Percentiles rank a stretch among this genome's conserved stretches.
These are phyloP conservation scores for Alternaria sp. DNA, from an alignment of 2,329 filamentous ascomycete genomes.

Conservation along the genomic window DNA sequence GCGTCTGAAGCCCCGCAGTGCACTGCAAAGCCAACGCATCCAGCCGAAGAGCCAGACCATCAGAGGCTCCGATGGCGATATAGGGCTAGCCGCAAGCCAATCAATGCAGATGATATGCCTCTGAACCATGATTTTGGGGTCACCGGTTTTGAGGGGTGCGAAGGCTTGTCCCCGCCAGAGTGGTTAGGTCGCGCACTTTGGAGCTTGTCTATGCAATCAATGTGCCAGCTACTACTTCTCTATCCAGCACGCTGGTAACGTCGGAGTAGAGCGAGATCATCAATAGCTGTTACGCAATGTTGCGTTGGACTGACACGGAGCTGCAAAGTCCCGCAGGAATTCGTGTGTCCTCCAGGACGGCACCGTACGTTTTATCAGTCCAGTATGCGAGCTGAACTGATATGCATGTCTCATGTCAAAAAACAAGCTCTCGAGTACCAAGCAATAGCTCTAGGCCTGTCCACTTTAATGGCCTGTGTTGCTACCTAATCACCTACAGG, in stretches of 20 bases:
- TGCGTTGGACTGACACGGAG: background rate
- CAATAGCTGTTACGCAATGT: background rate
- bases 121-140: constrained; percentile 30
- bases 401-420: constrained; percentile 10
- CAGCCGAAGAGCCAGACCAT: constrained; percentile 32
- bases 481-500: background rate
- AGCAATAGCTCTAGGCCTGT: background rate
- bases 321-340: constrained; percentile 13
- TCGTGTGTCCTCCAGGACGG: constrained; percentile 3
- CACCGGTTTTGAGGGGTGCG: constrained; percentile 17
- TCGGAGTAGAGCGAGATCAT: background rate
- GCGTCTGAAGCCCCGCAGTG: constrained; percentile 27
- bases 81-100: constrained; percentile 32
- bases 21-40: constrained; percentile 45
- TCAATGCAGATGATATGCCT: constrained; percentile 21
- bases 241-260: background rate
- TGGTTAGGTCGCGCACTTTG: background rate
- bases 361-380: background rate
- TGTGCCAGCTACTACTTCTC: background rate
- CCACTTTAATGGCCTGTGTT: background rate
- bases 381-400: constrained; percentile 3
- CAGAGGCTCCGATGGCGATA: constrained; percentile 24
- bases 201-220: background rate
- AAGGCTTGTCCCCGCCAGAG: background rate
- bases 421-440: constrained; percentile 5